Conservation (phyloP, 2,329 filamentous ascomycete species). For the Sporothrix mexicana region DNA sequence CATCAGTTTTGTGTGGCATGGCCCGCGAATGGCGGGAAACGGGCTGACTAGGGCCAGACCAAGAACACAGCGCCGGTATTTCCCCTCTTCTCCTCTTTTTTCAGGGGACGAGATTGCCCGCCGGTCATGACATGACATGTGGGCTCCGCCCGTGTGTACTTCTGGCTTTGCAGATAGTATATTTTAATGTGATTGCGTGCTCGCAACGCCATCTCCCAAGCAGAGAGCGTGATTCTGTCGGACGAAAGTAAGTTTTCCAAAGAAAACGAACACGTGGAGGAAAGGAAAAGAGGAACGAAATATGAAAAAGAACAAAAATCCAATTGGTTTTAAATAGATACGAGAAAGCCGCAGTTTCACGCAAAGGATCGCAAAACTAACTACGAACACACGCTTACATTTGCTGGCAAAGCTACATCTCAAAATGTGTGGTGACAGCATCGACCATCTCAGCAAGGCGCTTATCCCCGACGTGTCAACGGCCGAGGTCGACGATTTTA, state of each 20-base stretch:
- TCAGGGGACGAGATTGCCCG: neutral
- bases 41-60: no score
- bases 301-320: neutral
- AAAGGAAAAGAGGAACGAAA: neutral
- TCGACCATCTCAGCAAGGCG: conserved; percentile 29
- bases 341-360: neutral
- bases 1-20: neutral
- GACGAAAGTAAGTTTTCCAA: neutral
- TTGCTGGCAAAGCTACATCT: neutral
- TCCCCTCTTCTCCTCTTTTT: neutral
- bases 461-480: conserved; percentile 26
- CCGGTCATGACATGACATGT: neutral
- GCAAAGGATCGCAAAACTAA: neutral
- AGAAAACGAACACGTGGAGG: neutral
- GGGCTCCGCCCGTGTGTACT: conserved; percentile 1
- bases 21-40: neutral
- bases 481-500: conserved; percentile 21
- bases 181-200: conserved; percentile 24
- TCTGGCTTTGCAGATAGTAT: no score
- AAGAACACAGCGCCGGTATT: neutral
- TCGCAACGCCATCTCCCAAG: neutral
- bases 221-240: neutral
- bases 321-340: no score
- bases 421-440: conserved; percentile 33
- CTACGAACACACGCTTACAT: neutral